Base-by-base conservation (phyloP, 331 rosid species). In the Malus hybrid region DNA sequence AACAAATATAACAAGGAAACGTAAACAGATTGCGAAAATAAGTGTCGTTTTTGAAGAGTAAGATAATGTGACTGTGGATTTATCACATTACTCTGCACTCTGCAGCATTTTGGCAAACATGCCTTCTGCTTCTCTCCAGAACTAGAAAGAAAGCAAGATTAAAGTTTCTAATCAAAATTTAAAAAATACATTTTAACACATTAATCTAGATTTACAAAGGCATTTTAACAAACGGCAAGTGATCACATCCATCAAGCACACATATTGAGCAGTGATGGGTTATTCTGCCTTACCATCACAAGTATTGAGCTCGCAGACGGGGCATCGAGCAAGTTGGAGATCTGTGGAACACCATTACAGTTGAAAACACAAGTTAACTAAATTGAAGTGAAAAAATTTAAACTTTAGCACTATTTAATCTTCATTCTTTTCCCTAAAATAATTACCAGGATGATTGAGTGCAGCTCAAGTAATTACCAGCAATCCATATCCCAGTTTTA, bases 321-420 rank as follows among this genome's bases (percentile, higher is more conserved):
- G 97, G 86, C 97, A 92, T 73, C 99, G 93, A 54, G 90, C 99
- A 84, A 94, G 99, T 75, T 94, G 99, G 77, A 94, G 96, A 82
- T 94, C 99, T 94, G 91, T 73, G 70, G 75, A 78, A 85, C 76
- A 83, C 79, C 67, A 83, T 64, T n/a, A 6, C 74, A 78, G 55
- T 61, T 59, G 52, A 56, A 63, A 74, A 67, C 52, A 24, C 60
- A 46, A 57, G 70, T 74, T 80, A 31, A 46, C 36, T 28, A 75
- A 64, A 11, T 68, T 19, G 44, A 39, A 39, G 12, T 39, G 46
- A 2, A 0, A 39, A 9, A 39, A 39, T 39, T 39, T 9, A 39
- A 27, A 63, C 50, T 4, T 2, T 34, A 50, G 48, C 62, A 15
- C 4, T 19, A 3, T 14, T 44, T 8, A 42, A 59, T 60, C 33